Evolutionary conservation across 139 green algal species (phyloP), one percentile per base, ranked within the genome.

Genomic region (Eudorina sp.): DNA sequence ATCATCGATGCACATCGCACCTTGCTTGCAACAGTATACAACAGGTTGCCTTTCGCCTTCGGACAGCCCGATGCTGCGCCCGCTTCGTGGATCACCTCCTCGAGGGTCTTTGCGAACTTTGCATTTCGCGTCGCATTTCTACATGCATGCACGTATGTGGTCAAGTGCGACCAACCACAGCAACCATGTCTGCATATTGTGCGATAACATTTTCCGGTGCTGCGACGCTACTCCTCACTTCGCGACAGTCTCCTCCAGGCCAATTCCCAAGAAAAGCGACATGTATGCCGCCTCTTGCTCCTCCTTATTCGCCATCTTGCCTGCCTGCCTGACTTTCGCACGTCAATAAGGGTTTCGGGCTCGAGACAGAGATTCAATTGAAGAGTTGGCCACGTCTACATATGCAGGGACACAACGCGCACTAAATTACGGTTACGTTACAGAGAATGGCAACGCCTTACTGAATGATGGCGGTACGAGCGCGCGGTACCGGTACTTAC

Each of bases 11-110:
- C 2, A 36, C 2, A 29, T 72, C 69, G 18, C 79, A 96, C 96
- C 92, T 97, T 98, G 89, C 89, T 94, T 6, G 96, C 95, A 2
- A 95, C 89, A 18, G 92, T 94, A 88, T 98, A 97, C 0, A 99
- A 83, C n/a, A 98, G 92, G 31, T 95, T 95, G 53, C 97, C 97
- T 31, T 94, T 88, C 0, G 89, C 16, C 89, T 98, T 98, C 14
- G 91, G 41, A 83, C 95, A 97, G 13, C 96, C 97, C 19, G 68
- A 80, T 36, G 75, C 86, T 8, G 91, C 90, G 48, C 92, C 95
- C 9, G 94, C 95, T 81, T 97, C 95, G 21, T 93, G 91, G 38
- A 98, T 95, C 45, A 98, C 81, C 36, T 96, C 93, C 31, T 95
- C 79, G 38, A 99, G 87, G 7, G 89, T 90, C 62, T 95, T 84